Base-by-base conservation (phyloP, 2,329 filamentous ascomycete species). In the Colletotrichum sp. region DNA sequence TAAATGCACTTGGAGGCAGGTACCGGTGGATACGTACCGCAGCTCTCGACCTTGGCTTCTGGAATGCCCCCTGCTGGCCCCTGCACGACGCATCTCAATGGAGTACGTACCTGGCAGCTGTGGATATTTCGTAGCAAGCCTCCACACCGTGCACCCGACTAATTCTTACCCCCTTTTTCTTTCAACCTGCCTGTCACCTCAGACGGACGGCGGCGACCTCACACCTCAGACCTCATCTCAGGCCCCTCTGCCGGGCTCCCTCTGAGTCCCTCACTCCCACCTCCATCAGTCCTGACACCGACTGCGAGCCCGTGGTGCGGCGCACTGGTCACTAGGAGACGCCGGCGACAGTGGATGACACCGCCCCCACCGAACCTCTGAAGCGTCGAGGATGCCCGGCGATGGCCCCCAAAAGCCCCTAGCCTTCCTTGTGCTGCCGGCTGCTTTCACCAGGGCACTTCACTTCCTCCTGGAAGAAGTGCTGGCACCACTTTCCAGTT, bases 331-430 rank as follows among this genome's bases (percentile, higher is more conserved):
- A 67, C 26, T 26, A 64, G 32, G 24, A 76, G 70, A 34, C 69
- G 49, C 73, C 26, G 30, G 73, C 59, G 28, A 52, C 59, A 75
- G 32, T 62, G 26, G 60, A 52, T 71, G 49, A 66, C 60, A 66
- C 62, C 32, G 60, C 60, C 64, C 71, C 70, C 73, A 64, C 70
- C 73, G 52, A 69, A 72, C 70, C 30, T 59, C 73, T 76, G 36
- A 67, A 65, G 70, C 57, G 70, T 65, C 55, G 70, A 76, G 69
- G 26, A 73, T 69, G 73, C 30, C 69, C 73, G 73, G 70, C 70
- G 59, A 74, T 76, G 64, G 70, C 70, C 73, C 73, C 73, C 70
- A 65, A 73, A 76, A 76, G 44, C 57, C 70, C 64, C 71, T 69
- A 69, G 70, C 59, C 32, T 76, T 64, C 21, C 59, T 44, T 30